Conservation (phyloP, 1,139 yeast species). For the Yamadazyma buinensis region DNA sequence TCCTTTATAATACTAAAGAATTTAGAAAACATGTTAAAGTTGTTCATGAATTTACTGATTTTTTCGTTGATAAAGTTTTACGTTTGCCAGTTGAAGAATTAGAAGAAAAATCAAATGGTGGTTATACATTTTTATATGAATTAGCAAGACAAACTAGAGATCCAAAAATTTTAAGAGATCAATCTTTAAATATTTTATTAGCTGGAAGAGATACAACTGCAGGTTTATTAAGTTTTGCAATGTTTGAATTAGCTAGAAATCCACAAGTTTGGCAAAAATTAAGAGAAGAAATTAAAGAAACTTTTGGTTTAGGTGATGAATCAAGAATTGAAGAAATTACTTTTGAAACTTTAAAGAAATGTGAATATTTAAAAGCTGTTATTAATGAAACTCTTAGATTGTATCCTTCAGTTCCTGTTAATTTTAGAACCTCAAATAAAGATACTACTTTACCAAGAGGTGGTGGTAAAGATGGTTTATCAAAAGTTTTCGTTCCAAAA, state of each 20-base stretch:
- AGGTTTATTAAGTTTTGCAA: slow-evolving; percentile 44
- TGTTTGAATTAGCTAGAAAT: slow-evolving; percentile 45
- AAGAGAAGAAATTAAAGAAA: slow-evolving; percentile 30
- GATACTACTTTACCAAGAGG: slow-evolving; percentile 52
- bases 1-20: slow-evolving; percentile 25
- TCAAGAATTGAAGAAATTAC: slow-evolving; percentile 24
- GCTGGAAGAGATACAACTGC: slow-evolving; percentile 64
- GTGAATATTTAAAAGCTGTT: slow-evolving; percentile 46
- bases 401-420: slow-evolving; percentile 53
- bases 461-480: slow-evolving; percentile 44
- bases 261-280: slow-evolving; percentile 37
- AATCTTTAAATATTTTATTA: slow-evolving; percentile 46
- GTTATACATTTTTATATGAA: slow-evolving; percentile 50
- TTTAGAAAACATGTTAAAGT: slow-evolving; percentile 26
- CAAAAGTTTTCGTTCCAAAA: slow-evolving; percentile 42
- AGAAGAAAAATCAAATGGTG: slow-evolving; percentile 30
- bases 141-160: slow-evolving; percentile 49
- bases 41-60: slow-evolving; percentile 34
- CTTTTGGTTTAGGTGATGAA: slow-evolving; percentile 30
- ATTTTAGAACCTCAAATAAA: slow-evolving; percentile 40
- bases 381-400: slow-evolving; percentile 48
- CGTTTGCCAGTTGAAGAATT: slow-evolving; percentile 25
- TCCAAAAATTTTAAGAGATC: slow-evolving; percentile 48
- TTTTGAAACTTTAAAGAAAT: slow-evolving; percentile 46
- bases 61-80: slow-evolving; percentile 28